Evolutionary conservation across 2,329 filamentous ascomycete genomes (phyloP), one percentile per base, ranked within the genome.

Genomic region (Penicillium frequentans): DNA sequence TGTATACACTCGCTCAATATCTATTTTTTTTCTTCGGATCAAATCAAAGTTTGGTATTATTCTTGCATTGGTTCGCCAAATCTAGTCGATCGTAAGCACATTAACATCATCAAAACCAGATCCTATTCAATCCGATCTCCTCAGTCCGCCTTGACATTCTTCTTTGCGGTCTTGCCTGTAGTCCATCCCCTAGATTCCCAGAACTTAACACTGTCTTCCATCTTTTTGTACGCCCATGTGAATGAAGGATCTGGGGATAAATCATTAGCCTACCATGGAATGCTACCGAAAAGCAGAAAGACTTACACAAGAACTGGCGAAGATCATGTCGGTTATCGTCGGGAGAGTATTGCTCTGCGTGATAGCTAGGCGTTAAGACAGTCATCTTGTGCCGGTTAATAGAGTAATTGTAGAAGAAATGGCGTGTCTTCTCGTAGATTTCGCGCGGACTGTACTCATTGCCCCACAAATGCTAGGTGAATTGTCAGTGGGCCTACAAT

Each of bases 311-410:
- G 64, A 85, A 85, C 26, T 82, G 83, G 53, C 81, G 73, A 61
- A 79, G 73, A 74, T 87, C 85, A 59, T 80, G 85, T 4, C 85
- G 72, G 62, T 88, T 86, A 54, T 85, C 83, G 44, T 85, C 82
- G 0, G 79, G 78, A 37, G 72, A 78, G 62, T 87, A 86, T 14
- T 74, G 70, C 53, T 73, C 71, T 10, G 79, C 71, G 63, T 87
- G 85, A 39, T 85, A 76, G 3, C 80, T 78, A 0, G 85, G 85
- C 1, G 85, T 87, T 49, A 86, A 71, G 9, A 83, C 80, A 1
- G 84, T 86, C 70, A 82, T 81, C 73, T 89, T 89, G 70, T 89
- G 86, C 10, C 86, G 74, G 66, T 89, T 89, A 62, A 88, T 84
- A 0, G 81, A 79, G 66, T 88, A 87, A 66, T 80, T 66, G 31